Base-by-base conservation (phyloP, 1,139 yeast species). In the Kurtzmaniella quercitrusa region DNA sequence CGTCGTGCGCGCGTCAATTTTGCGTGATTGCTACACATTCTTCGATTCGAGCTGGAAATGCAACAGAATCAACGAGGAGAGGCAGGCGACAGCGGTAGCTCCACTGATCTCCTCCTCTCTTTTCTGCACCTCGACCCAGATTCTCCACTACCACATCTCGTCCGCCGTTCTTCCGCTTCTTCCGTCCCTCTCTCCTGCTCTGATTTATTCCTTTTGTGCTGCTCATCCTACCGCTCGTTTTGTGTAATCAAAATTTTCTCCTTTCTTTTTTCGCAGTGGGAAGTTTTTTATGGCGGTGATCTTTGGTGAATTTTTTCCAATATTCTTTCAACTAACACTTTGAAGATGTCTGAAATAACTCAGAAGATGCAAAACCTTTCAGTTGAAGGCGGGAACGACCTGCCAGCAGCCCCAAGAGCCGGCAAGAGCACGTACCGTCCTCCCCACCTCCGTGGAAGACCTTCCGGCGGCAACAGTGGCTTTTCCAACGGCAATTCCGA, bases 361-460 rank as follows among this genome's bases (percentile, higher is more conserved):
- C 66, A 68, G 58, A 63, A 70, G 57, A 66, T 70, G 74, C 65
- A 60, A 63, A 66, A 70, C 56, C 73, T 70, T 50, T 68, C 72
- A 42, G 70, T 70, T 44, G 59, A 58, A 48, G 69, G 60, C 42
- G 46, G 43, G 37, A 47, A 42, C 31, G 38, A 44, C 48, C 47
- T 50, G 43, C 16, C 38, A 42, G 44, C 47, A 42, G 51, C 55
- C 15, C 43, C 40, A 42, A 41, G 40, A 21, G 34, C 34, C 17
- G 38, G 39, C 18, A 44, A 51, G 41, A 49, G 48, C 38, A 68
- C 65, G 45, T 84, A 84, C 64, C 85, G 83, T 34, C 91, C 91
- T 48, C 91, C 91, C 51, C 89, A 82, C 64, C 72, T 79, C 55
- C 75, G 84, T 54, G 46, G 46, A 16, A 33, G 39, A 25, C 40